Evolutionary conservation across 805 yeast genomes (phyloP).

Genomic region (Naumovozyma dairenensis): DNA sequence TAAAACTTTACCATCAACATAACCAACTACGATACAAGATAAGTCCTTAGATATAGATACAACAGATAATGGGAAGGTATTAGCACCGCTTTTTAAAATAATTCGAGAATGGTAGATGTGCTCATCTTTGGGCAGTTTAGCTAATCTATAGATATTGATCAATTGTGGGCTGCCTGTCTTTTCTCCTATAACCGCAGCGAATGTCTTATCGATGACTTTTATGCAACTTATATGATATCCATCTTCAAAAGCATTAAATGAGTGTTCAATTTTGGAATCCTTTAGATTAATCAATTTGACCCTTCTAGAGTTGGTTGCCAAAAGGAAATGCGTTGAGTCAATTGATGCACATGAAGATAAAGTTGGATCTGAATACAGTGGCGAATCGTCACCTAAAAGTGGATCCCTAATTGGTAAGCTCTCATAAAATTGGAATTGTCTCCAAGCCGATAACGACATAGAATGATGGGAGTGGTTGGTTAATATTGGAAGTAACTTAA

Average conservation of each 20-base stretch:
- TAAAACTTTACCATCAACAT: slow-evolving; percentile 59
- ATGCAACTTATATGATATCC: slow-evolving; percentile 58
- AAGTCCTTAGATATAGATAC: slow-evolving; percentile 18
- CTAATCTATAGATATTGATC: slow-evolving; percentile 66
- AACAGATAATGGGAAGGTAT: slow-evolving; percentile 57
- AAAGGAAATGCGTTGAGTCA: slow-evolving; percentile 39
- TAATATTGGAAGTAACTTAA: too few relatives aligned
- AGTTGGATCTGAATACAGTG: slow-evolving; percentile 71
- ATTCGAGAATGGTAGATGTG: slow-evolving; percentile 50
- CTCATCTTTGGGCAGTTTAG: slow-evolving; percentile 33
- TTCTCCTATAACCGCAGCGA: slow-evolving; percentile 67
- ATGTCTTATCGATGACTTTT: slow-evolving; percentile 33
- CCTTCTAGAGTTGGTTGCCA: slow-evolving; percentile 44
- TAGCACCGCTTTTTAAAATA: slow-evolving; percentile 57
- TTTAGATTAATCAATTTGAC: slow-evolving; percentile 47
- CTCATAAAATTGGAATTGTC: slow-evolving; percentile 83
- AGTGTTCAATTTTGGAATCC: slow-evolving; percentile 36
- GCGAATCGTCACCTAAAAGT: slow-evolving; percentile 44
- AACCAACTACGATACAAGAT: slow-evolving; percentile 23
- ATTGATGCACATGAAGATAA: slow-evolving; percentile 56
- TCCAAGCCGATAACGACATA: slow-evolving; percentile 39
- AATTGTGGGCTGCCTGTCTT: slow-evolving; percentile 59
- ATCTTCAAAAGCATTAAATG: slow-evolving; percentile 55
- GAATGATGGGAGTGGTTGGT: too few relatives aligned
- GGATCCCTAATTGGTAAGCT: slow-evolving; percentile 81